These are phyloP conservation scores for Zymoseptoria passerinii DNA, from an alignment of 2,329 filamentous ascomycete genomes.

Conservation along the genomic window DNA sequence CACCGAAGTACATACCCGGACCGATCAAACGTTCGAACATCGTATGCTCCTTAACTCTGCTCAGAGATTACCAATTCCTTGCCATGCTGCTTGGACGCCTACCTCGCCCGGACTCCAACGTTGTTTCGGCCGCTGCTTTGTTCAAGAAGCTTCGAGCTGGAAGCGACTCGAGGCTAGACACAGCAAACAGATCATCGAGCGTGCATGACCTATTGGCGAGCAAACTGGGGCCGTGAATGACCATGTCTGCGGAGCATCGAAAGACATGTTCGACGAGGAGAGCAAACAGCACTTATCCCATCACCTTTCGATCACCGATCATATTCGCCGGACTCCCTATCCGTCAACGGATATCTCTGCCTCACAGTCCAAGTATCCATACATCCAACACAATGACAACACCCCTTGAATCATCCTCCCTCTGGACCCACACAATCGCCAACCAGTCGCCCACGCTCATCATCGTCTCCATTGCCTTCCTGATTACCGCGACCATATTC, in stretches of 20 bases:
- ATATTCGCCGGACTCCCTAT: background rate
- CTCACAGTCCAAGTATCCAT: background rate
- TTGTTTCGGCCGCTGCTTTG: too few species aligned
- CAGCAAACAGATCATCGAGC: background rate
- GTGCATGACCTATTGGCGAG: background rate
- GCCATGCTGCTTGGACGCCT: too few species aligned
- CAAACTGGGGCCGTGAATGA: background rate
- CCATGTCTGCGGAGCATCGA: background rate
- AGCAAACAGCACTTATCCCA: background rate
- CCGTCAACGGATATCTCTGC: background rate
- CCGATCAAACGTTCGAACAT: too few species aligned
- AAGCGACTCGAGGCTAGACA: too few species aligned
- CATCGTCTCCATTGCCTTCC: conserved; percentile 16
- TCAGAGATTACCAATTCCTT: too few species aligned
- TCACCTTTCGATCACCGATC: background rate
- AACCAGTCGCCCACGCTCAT: conserved; percentile 13
- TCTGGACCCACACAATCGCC: conserved; percentile 5
- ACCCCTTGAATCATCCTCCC: background rate
- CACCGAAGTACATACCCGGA: too few species aligned
- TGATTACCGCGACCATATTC: conserved; percentile 15
- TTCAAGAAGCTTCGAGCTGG: too few species aligned
- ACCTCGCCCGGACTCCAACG: too few species aligned
- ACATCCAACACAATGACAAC: background rate
- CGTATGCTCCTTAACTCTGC: too few species aligned
- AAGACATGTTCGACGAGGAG: background rate